phyloP scores from a whole-genome alignment of 768 basidiomycete species.

The Melanogaster broomeanus region DNA sequence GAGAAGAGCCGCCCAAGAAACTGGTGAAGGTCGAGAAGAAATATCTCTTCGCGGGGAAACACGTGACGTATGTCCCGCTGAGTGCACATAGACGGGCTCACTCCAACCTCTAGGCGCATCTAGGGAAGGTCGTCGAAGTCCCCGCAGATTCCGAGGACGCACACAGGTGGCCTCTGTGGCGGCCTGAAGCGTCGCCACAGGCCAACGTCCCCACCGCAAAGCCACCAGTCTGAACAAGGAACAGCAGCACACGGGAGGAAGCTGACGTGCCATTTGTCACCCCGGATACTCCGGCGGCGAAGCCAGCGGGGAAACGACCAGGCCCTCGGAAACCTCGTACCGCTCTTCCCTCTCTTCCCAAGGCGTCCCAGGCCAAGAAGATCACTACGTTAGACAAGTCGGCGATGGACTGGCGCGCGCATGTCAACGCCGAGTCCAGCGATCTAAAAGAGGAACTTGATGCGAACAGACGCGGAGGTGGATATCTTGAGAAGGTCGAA shows the following conservation, averaged over 20 bases:
- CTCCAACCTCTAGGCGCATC: slow-evolving; percentile 4
- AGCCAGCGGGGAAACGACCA: slow-evolving; percentile 40
- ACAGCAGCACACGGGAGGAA: too few species aligned
- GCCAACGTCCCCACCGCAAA: not conserved
- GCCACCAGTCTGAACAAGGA: slow-evolving; percentile 4
- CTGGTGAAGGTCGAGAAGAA: slow-evolving; percentile 69
- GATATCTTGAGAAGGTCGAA: slow-evolving; percentile 84
- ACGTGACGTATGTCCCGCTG: slow-evolving; percentile 56
- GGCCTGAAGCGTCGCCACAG: slow-evolving; percentile 7
- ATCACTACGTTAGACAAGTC: slow-evolving; percentile 85
- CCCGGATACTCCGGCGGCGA: not conserved
- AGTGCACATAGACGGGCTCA: not conserved
- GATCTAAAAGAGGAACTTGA: slow-evolving; percentile 72
- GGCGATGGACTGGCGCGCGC: slow-evolving; percentile 81
- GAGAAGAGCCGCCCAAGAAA: slow-evolving; percentile 30
- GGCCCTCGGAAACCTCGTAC: slow-evolving; percentile 71
- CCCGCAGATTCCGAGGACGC: slow-evolving; percentile 74
- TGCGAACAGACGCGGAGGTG: slow-evolving; percentile 69
- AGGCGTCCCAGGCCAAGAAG: slow-evolving; percentile 63
- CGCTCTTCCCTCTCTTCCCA: slow-evolving; percentile 55
- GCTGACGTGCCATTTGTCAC: not conserved
- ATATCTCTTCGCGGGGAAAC: slow-evolving; percentile 77
- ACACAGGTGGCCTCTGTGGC: slow-evolving; percentile 69
- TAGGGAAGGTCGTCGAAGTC: slow-evolving; percentile 77
- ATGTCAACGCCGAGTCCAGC: slow-evolving; percentile 47